A percentile compares a stretch with the other conserved stretches of the same genome.
phyloP scores from a whole-genome alignment of 345 rosid species.

The Tarenaya hassleriana region DNA sequence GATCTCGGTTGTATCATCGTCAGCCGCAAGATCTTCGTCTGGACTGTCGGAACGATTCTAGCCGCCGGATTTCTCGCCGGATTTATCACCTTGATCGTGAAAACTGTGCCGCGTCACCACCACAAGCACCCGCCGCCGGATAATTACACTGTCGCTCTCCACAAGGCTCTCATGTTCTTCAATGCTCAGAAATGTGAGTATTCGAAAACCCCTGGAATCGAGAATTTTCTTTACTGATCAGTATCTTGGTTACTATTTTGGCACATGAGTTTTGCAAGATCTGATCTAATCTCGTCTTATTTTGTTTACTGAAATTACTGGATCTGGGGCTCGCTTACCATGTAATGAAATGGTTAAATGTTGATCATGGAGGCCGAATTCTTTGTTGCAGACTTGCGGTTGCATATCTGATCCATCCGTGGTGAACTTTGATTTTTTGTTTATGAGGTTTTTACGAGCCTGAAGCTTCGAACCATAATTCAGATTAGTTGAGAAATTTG shows the following conservation, averaged over 20 bases:
- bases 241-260: neutral
- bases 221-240: neutral
- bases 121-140: conserved; percentile 51
- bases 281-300: neutral
- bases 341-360: neutral
- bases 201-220: neutral
- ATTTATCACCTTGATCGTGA: conserved; percentile 67
- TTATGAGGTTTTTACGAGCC: too few species aligned
- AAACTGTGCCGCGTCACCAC: conserved; percentile 76
- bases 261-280: neutral
- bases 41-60: conserved; percentile 74
- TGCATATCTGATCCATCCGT: too few species aligned
- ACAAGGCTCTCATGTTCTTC: conserved; percentile 97
- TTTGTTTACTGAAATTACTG: neutral
- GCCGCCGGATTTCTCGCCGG: conserved; percentile 61
- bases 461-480: too few species aligned
- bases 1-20: conserved; percentile 96
- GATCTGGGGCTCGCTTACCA: neutral
- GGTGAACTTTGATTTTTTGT: too few species aligned
- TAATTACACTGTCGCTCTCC: conserved; percentile 85
- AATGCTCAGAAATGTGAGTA: conserved; percentile 80
- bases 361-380: too few species aligned
- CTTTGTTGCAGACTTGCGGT: too few species aligned
- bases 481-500: too few species aligned
- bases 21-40: conserved; percentile 88